These are phyloP conservation scores for Scedosporium minutisporum DNA, from an alignment of 2,329 filamentous ascomycete genomes.

Conservation along the genomic window DNA sequence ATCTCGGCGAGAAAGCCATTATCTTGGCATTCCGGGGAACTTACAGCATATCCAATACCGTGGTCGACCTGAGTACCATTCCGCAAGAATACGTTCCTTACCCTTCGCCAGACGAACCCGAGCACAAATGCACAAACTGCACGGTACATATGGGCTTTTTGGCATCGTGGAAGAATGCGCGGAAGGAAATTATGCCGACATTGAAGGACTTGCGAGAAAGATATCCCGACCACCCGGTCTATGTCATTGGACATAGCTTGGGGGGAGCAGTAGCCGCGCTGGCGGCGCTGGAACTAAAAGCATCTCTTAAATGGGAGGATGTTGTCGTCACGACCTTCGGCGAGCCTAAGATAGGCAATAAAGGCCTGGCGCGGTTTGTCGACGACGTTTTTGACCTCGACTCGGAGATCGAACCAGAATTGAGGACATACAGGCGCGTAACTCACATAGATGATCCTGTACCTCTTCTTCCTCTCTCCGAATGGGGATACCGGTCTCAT, in stretches of 20 bases:
- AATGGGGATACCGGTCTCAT: conserved; percentile 84
- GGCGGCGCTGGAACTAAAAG: conserved; percentile 69
- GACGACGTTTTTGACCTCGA: conserved; percentile 39
- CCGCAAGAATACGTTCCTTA: conserved; percentile 90
- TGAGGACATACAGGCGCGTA: conserved; percentile 57
- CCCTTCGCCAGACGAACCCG: conserved; percentile 41
- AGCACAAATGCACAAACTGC: conserved; percentile 66
- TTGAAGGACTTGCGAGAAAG: conserved; percentile 48
- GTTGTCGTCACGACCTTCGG: conserved; percentile 82
- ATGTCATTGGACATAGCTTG: conserved; percentile 81
- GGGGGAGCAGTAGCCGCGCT: conserved; percentile 87
- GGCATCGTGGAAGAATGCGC: conserved; percentile 70
- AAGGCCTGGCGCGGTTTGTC: conserved; percentile 44
- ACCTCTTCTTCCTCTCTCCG: conserved; percentile 70
- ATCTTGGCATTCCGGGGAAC: conserved; percentile 89
- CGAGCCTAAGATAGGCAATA: conserved; percentile 63
- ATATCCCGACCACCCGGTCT: conserved; percentile 63
- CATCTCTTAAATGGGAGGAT: conserved; percentile 63
- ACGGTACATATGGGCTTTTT: conserved; percentile 90
- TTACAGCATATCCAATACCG: conserved; percentile 85
- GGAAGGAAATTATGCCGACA: conserved; percentile 56
- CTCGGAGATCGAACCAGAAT: conserved; percentile 20
- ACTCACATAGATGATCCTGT: conserved; percentile 85
- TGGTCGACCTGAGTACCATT: conserved; percentile 79
- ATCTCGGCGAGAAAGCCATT: conserved; percentile 36